Evolutionary conservation across 768 basidiomycete species (phyloP).

Genomic region (Clitopilus hobsonii): DNA sequence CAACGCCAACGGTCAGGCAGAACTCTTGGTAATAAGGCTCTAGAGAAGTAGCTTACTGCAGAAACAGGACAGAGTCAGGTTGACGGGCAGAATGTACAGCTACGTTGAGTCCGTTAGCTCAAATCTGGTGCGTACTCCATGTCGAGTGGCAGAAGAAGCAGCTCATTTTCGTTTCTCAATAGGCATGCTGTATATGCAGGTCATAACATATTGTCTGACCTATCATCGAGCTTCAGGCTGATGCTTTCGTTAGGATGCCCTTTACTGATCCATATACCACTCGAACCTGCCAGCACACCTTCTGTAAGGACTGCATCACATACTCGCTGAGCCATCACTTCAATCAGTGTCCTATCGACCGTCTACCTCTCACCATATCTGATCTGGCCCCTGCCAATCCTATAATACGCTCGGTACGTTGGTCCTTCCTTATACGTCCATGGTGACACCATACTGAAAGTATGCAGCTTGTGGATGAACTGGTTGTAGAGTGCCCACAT

Average conservation of each 20-base stretch:
- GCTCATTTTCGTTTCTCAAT: background rate
- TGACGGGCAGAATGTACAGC: slow-evolving; percentile 33
- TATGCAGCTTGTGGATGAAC: slow-evolving; percentile 75
- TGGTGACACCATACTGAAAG: background rate
- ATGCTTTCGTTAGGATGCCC: slow-evolving; percentile 42
- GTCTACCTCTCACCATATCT: slow-evolving; percentile 54
- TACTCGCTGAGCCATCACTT: slow-evolving; percentile 57
- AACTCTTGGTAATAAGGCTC: background rate
- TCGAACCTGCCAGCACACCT: slow-evolving; percentile 76
- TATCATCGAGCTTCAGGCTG: background rate
- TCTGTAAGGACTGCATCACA: slow-evolving; percentile 80
- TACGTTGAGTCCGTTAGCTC: slow-evolving; percentile 61
- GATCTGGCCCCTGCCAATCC: slow-evolving; percentile 67
- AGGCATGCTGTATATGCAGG: slow-evolving; percentile 79
- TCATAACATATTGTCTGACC: too few species aligned
- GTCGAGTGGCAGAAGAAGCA: background rate
- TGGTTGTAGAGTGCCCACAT: slow-evolving; percentile 69
- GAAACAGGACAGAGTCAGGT: slow-evolving; percentile 3
- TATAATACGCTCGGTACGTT: slow-evolving; percentile 68
- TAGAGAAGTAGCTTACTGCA: background rate
- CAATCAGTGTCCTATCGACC: slow-evolving; percentile 80
- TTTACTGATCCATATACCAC: slow-evolving; percentile 77
- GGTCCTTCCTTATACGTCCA: background rate
- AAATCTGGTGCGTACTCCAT: slow-evolving; percentile 52
- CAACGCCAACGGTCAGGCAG: too few species aligned